Evolutionary conservation across 345 rosid species (phyloP), one percentile per base, ranked within the genome.

Genomic region (Rhizophora mangle): DNA sequence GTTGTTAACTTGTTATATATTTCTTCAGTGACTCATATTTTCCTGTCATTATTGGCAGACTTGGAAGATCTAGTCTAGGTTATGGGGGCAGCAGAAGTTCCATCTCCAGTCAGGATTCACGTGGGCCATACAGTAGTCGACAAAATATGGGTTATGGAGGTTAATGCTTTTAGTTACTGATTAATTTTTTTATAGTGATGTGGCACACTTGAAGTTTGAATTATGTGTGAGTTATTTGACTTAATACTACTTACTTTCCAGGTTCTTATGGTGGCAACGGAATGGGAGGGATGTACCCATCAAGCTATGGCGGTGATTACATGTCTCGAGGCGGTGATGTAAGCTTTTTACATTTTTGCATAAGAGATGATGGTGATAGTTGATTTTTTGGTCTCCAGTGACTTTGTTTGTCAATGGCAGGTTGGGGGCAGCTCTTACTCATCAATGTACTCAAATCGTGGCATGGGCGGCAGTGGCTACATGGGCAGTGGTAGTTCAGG

Each of bases 371-470:
- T 69, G 37, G 18, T 32, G 31, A 36, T 27, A 29, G 24, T 51
- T 13, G 8, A 60, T 46, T 10, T 62, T 61, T 56, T 30, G 20
- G 31, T n/a, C 37, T 56, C 59, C 20, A 4, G n/a, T 70, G 6
- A 27, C 58, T 20, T 60, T 8, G 30, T 63, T 65, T 27, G 71
- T 36, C 18, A 37, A 19, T 76, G 71, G 69, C 85, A 95, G 99
- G 99, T 81, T 78, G 96, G 94, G 63, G 83, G 96, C 78, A 84
- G 93, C 76, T 87, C 96, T 29, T 95, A 95, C 77, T 86, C 99
- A 47, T 88, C 97, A 21, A 63, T 88, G 72, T 92, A 95, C 74
- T 77, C 98, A 7, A 78, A 91, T 80, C 99, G 97, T 73, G 85
- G 96, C 52, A 76, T 83, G 82, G 89, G 93, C 21, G 87, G 96